Conservation (phyloP, 768 basidiomycete genomes). For the Trametes sanguinea region DNA sequence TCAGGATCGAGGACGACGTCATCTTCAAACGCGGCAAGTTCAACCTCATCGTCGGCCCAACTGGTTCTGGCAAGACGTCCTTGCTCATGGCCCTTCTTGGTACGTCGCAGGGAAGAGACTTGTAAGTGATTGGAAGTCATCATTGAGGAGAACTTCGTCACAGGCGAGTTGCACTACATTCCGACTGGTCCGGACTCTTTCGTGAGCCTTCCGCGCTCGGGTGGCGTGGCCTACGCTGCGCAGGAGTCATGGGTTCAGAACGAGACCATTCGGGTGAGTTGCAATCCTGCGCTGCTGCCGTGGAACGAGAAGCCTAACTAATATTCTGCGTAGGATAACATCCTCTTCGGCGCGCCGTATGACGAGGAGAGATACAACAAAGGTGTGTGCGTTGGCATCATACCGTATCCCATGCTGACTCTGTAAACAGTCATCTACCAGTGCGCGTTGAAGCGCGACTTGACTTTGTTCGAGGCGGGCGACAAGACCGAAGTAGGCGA, state of each 20-base stretch:
- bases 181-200: slow-evolving; percentile 56
- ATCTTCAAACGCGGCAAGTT: slow-evolving; percentile 53
- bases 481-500: slow-evolving; percentile 44
- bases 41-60: slow-evolving; percentile 63
- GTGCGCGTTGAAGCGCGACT: slow-evolving; percentile 37
- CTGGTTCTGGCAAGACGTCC: slow-evolving; percentile 62
- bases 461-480: slow-evolving; percentile 38
- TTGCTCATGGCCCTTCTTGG: slow-evolving; percentile 63
- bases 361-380: slow-evolving; percentile 48
- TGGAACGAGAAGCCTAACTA: too few species aligned
- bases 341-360: slow-evolving; percentile 49
- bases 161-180: slow-evolving; percentile 57
- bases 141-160: background rate
- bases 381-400: slow-evolving; percentile 27
- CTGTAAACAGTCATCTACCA: slow-evolving; percentile 36
- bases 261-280: slow-evolving; percentile 63
- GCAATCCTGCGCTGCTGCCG: too few species aligned
- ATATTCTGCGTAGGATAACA: slow-evolving; percentile 41
- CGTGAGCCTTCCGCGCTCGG: slow-evolving; percentile 69
- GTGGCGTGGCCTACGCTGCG: slow-evolving; percentile 77
- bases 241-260: slow-evolving; percentile 89
- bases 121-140: background rate
- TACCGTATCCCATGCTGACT: background rate
- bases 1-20: slow-evolving; percentile 55
- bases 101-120: slow-evolving; percentile 17